Evolutionary conservation across 1,139 yeast genomes (phyloP).

Genomic region (Pichia sp.): DNA sequence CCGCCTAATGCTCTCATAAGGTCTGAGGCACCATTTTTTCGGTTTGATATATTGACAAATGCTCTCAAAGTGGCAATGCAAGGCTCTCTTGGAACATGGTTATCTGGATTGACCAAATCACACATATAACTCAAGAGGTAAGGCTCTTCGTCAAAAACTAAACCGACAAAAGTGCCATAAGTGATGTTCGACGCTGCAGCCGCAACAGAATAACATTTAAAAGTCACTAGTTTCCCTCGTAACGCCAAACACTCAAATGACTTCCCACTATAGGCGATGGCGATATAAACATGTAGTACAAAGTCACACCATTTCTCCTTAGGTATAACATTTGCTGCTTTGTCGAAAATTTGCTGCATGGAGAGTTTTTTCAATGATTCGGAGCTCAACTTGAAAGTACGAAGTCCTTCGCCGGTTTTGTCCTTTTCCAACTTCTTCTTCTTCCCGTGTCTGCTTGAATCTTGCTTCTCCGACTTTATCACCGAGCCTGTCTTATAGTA

Average conservation of each 20-base stretch:
- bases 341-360: slow-evolving; percentile 60
- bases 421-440: slow-evolving; percentile 24
- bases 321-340: slow-evolving; percentile 58
- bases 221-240: slow-evolving; percentile 56
- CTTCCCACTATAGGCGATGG: slow-evolving; percentile 63
- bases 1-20: slow-evolving; percentile 82
- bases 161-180: slow-evolving; percentile 54
- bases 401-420: slow-evolving; percentile 39
- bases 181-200: slow-evolving; percentile 47
- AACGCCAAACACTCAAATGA: slow-evolving; percentile 50
- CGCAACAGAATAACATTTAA: slow-evolving; percentile 67
- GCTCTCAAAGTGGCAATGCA: slow-evolving; percentile 62
- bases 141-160: slow-evolving; percentile 72
- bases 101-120: slow-evolving; percentile 62
- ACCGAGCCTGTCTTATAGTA: slow-evolving; percentile 40
- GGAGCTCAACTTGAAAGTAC: slow-evolving; percentile 42
- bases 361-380: slow-evolving; percentile 49
- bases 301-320: slow-evolving; percentile 60
- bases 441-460: slow-evolving; percentile 18
- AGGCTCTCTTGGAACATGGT: slow-evolving; percentile 45
- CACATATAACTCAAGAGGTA: slow-evolving; percentile 66
- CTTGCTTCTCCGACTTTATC: neutral
- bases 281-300: slow-evolving; percentile 56
- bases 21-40: slow-evolving; percentile 71
- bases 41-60: slow-evolving; percentile 65